Conservation (phyloP, 2,329 filamentous ascomycete species). For the Immersiporthe knoxdaviesiana region DNA sequence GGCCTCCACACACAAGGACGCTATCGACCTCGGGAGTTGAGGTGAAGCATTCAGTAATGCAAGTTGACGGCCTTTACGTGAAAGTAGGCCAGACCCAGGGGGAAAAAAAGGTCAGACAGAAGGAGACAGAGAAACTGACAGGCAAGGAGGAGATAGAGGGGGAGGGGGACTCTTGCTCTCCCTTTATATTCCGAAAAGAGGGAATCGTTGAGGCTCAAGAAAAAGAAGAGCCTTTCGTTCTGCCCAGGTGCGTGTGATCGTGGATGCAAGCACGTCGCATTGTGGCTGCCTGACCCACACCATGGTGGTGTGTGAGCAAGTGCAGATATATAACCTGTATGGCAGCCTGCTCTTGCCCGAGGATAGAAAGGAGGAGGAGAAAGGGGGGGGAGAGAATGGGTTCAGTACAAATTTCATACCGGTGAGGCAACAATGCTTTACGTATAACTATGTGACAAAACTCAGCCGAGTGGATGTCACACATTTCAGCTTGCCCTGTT, state of each 20-base stretch:
- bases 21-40: too few species aligned
- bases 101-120: not conserved
- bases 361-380: not conserved
- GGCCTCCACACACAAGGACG: too few species aligned
- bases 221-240: not conserved
- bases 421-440: not conserved
- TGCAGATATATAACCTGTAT: not conserved
- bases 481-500: not conserved
- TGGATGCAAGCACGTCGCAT: not conserved
- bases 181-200: not conserved
- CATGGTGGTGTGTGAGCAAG: not conserved
- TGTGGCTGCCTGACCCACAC: not conserved
- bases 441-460: not conserved
- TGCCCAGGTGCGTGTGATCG: not conserved
- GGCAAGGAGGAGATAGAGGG: too few species aligned
- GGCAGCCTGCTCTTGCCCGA: not conserved
- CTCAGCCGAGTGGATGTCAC: too few species aligned
- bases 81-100: not conserved
- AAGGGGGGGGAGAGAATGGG: too few species aligned
- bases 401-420: too few species aligned
- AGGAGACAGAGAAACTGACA: not conserved
- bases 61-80: not conserved
- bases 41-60: not conserved
- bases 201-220: not conserved
- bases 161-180: not conserved